Conservation (phyloP, 495 filamentous ascomycete species). For the Rostrohypoxylon terebratum region DNA sequence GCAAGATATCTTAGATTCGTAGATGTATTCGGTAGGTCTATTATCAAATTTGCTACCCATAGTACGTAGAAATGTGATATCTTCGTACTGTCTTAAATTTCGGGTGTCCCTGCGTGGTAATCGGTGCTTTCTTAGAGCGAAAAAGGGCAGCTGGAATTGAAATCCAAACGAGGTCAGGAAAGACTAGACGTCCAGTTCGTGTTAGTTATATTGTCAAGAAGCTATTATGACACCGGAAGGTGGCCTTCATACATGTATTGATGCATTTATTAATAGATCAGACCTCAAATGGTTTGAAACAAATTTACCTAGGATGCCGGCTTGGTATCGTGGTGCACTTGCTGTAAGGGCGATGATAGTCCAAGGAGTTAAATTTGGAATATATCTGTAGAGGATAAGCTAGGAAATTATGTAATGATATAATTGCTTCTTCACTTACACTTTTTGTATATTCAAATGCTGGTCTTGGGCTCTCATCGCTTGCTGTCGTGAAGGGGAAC, state of each 20-base stretch:
- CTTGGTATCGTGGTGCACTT: conserved; percentile 12
- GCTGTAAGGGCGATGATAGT: conserved; percentile 15
- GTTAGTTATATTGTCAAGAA: neutral
- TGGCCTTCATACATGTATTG: neutral
- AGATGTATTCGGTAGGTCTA: conserved; percentile 18
- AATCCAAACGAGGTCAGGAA: conserved; percentile 3
- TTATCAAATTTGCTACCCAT: conserved; percentile 17
- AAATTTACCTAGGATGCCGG: conserved; percentile 8
- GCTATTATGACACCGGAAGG: neutral
- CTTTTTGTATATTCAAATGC: neutral
- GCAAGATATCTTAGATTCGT: conserved; percentile 16
- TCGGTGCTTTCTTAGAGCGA: conserved; percentile 15
- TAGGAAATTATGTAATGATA: neutral
- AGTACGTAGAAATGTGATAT: conserved; percentile 25
- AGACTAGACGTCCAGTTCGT: neutral
- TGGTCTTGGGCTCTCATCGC: neutral
- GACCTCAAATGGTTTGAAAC: conserved; percentile 23
- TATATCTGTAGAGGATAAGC: conserved; percentile 15
- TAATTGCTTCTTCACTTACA: neutral
- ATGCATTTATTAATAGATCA: conserved; percentile 4
- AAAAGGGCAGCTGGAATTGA: conserved; percentile 25
- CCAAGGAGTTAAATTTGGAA: conserved; percentile 15
- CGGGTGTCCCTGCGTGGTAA: conserved; percentile 2
- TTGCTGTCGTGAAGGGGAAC: neutral
- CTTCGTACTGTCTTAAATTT: conserved; percentile 6